phyloP scores from a whole-genome alignment of 2,329 filamentous ascomycete species.

The Xylaria digitata region DNA sequence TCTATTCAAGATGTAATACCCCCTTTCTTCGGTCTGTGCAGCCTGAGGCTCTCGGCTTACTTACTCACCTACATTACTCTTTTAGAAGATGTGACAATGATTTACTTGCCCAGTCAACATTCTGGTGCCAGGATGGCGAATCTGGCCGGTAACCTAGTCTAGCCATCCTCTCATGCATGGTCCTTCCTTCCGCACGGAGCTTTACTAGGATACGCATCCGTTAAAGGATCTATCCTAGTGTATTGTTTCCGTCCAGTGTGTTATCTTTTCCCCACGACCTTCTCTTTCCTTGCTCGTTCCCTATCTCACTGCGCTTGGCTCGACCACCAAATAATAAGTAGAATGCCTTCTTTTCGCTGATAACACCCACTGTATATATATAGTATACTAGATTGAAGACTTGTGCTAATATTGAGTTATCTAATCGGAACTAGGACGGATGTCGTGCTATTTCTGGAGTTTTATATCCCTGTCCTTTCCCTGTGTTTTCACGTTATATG shows the following conservation, averaged over 20 bases:
- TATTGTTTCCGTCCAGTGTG: not conserved
- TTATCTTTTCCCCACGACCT: not conserved
- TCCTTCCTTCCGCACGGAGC: constrained; percentile 27
- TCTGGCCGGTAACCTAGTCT: not conserved
- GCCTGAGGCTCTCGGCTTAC: too few relatives aligned
- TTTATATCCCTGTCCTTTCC: not conserved
- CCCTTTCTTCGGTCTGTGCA: too few relatives aligned
- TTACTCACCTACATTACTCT: too few relatives aligned
- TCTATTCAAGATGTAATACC: too few relatives aligned
- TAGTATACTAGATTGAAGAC: not conserved
- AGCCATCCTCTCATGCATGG: constrained; percentile 30
- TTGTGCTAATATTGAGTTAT: not conserved
- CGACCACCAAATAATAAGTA: not conserved
- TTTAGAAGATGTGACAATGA: not conserved
- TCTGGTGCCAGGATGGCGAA: too few relatives aligned
- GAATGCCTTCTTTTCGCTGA: not conserved
- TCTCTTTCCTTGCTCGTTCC: not conserved
- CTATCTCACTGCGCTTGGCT: not conserved
- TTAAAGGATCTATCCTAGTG: constrained; percentile 16
- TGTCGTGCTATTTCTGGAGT: not conserved
- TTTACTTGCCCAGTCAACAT: not conserved
- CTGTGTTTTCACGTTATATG: not conserved
- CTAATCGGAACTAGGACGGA: not conserved
- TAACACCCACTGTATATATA: not conserved
- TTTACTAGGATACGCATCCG: constrained; percentile 26